A percentile compares a stretch with the other conserved stretches of the same genome.
Conservation (phyloP, 148 eudicot genomes). For the Rhododendron henanense region DNA sequence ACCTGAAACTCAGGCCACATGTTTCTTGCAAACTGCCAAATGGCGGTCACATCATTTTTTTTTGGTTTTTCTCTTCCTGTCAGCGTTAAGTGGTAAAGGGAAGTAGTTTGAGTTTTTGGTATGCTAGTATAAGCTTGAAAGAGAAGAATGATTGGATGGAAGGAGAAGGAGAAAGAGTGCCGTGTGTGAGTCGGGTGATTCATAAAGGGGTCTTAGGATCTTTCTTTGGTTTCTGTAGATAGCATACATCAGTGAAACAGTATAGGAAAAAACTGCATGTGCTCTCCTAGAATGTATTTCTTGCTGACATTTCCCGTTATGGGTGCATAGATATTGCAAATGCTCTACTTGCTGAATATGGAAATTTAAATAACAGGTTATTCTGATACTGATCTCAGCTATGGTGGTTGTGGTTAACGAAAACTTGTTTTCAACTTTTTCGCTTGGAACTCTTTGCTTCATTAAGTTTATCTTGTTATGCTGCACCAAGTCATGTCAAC, state of each 20-base stretch:
- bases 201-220: not conserved
- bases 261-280: not conserved
- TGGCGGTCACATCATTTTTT: not conserved
- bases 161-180: not conserved
- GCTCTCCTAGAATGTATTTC: not conserved
- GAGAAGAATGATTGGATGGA: not conserved
- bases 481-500: not conserved
- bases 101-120: not conserved
- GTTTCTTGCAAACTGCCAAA: conserved; percentile 1
- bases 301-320: not conserved
- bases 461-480: not conserved
- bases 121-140: not conserved
- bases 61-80: not conserved
- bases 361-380: not conserved
- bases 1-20: not conserved
- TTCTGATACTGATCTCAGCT: not conserved
- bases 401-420: not conserved
- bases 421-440: not conserved
- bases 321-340: not conserved
- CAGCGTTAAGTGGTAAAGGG: not conserved
- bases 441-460: not conserved
- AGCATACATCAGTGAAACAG: not conserved
- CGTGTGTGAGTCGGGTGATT: not conserved
- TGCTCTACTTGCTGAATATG: not conserved
- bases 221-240: not conserved